phyloP scores from a whole-genome alignment of 1,139 yeast genomes.

The Yamadazyma aaseri region DNA sequence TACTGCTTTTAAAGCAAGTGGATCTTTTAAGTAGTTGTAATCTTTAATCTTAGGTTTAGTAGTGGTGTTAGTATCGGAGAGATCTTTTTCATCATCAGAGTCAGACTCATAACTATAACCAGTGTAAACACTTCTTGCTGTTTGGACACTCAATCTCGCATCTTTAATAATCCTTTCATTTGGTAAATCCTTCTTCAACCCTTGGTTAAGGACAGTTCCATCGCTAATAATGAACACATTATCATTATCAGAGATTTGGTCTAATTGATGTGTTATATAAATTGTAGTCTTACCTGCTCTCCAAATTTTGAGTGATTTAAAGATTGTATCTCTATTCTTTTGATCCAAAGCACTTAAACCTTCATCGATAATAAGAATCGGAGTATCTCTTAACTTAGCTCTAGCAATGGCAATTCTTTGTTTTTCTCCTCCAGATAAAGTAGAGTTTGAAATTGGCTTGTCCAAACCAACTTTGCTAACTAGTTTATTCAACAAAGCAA shows the following conservation, averaged over 20 bases:
- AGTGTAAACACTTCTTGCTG: not conserved
- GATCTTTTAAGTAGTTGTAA: slow-evolving; percentile 23
- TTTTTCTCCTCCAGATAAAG: slow-evolving; percentile 89
- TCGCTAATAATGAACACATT: slow-evolving; percentile 54
- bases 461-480: slow-evolving; percentile 54
- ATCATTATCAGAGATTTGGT: slow-evolving; percentile 55
- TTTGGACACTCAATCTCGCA: slow-evolving; percentile 6
- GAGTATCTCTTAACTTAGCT: slow-evolving; percentile 69
- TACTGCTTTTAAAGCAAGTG: slow-evolving; percentile 23
- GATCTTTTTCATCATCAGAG: slow-evolving; percentile 3
- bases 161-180: slow-evolving; percentile 14
- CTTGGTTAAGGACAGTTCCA: slow-evolving; percentile 49
- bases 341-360: slow-evolving; percentile 78
- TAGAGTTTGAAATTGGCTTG: slow-evolving; percentile 47
- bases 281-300: slow-evolving; percentile 73
- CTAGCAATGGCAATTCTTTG: slow-evolving; percentile 84
- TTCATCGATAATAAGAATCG: slow-evolving; percentile 80
- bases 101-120: slow-evolving; percentile 5
- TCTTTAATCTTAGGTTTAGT: slow-evolving; percentile 5
- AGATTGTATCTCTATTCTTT: slow-evolving; percentile 40
- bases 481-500: slow-evolving; percentile 51
- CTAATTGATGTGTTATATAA: slow-evolving; percentile 73
- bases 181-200: slow-evolving; percentile 12
- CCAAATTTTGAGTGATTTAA: slow-evolving; percentile 55
- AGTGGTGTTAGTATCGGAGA: not conserved